Evolutionary conservation across 257 asterid genomes (phyloP), one percentile per base, ranked within the genome.

Genomic region (Misopates orontium): DNA sequence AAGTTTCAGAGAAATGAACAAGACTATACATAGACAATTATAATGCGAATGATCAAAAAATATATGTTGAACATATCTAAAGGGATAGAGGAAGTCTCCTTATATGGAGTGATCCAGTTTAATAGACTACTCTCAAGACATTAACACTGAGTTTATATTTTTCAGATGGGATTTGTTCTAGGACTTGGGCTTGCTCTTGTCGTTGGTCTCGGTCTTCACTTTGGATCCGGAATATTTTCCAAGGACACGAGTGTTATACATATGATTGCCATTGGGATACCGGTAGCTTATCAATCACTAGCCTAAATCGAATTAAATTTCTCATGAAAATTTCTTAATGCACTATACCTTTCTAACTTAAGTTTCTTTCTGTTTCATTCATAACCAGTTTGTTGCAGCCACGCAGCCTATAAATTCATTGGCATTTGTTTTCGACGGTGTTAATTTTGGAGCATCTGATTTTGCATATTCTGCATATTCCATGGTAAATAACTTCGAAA

Each of bases 401-500:
- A 87, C 96, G 0, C 98, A 87, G 14, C 95, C 96, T 42, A 80
- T 92, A 68, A 92, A 92, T 71, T 85, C 98, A 10, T 31, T 92
- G 36, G 98, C 98, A 1, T 92, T 92, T 48, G 96, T 92, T 21
- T 87, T 92, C 19, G 97, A 92, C 4, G 98, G 98, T 10, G 86
- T 92, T 36, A 92, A 89, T 67, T 92, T 87, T 56, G 98, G 98
- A 61, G 96, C 97, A 18, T 89, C 88, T 1, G 98, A 89, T 51
- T 91, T 91, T 63, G 96, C 92, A 8, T 91, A 82, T 71, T 83
- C 98, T 23, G 98, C 96, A 21, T 91, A 88, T 77, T 91, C 98
- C 75, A 91, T 91, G 98, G 96, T 90, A n/a, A n/a, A n/a, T n/a
- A 77, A 60, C 6, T 18, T 41, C 13, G 10, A 4, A 8, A 41